phyloP scores from a whole-genome alignment of 2,329 filamentous ascomycete species.

The Stylonectria norvegica region DNA sequence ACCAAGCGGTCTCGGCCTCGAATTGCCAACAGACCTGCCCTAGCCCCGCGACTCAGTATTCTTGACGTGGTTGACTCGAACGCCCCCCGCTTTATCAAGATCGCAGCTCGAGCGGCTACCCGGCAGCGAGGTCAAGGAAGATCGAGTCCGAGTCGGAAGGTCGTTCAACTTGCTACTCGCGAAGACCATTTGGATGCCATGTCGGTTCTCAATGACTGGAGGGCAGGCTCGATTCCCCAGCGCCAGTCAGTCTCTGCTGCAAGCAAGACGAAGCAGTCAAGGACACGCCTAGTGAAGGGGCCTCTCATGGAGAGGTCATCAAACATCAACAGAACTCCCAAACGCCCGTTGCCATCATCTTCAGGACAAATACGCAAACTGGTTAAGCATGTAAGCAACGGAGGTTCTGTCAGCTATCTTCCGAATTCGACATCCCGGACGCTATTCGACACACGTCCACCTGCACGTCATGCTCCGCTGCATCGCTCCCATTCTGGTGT shows the following conservation, averaged over 20 bases:
- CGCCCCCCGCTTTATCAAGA: conserved; percentile 56
- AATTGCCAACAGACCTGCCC: conserved; percentile 4
- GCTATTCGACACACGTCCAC: not conserved
- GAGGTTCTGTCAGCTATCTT: conserved; percentile 28
- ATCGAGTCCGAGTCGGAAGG: conserved; percentile 52
- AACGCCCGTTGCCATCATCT: conserved; percentile 7
- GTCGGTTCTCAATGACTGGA: conserved; percentile 54
- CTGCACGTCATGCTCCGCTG: conserved; percentile 3
- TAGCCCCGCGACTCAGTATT: conserved; percentile 54
- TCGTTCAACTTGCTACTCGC: conserved; percentile 59
- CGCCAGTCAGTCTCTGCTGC: conserved; percentile 32
- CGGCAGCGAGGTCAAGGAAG: conserved; percentile 48
- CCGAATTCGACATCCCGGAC: conserved; percentile 5
- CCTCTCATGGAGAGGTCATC: conserved; percentile 22
- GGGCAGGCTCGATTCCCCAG: conserved; percentile 47
- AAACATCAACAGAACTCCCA: conserved; percentile 16
- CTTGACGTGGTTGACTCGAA: conserved; percentile 54
- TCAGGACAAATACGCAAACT: too few relatives aligned
- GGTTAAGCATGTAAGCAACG: conserved; percentile 27
- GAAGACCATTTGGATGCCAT: conserved; percentile 57
- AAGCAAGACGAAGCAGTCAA: conserved; percentile 12
- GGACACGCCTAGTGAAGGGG: conserved; percentile 7
- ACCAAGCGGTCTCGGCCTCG: conserved; percentile 6
- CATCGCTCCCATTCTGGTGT: conserved; percentile 15
- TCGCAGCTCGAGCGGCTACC: conserved; percentile 57